phyloP scores from a whole-genome alignment of 495 filamentous ascomycete genomes.

The Penicillium cinerascens region DNA sequence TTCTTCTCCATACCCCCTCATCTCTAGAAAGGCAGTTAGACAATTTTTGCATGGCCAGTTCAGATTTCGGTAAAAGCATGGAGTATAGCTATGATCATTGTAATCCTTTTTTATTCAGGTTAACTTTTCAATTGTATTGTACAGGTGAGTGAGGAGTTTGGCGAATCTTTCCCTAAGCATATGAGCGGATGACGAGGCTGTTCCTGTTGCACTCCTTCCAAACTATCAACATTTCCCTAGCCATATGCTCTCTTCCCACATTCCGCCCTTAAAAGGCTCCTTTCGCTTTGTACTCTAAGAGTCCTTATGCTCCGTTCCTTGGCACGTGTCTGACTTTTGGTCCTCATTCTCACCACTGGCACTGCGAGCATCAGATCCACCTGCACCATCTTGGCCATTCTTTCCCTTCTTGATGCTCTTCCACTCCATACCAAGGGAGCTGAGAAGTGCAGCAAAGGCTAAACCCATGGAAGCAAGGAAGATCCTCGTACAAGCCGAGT shows the following conservation, averaged over 20 bases:
- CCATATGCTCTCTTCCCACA: not conserved
- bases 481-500: not conserved
- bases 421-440: not conserved
- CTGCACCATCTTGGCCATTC: conserved; percentile 1
- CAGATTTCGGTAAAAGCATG: not conserved
- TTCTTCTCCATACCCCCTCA: not conserved
- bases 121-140: not conserved
- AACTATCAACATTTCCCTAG: not conserved
- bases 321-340: not conserved
- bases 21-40: not conserved
- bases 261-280: not conserved
- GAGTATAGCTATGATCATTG: not conserved
- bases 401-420: conserved; percentile 5
- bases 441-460: not conserved
- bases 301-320: not conserved
- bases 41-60: not conserved
- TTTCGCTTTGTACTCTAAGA: not conserved
- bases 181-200: too few species aligned
- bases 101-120: not conserved
- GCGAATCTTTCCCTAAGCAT: not conserved
- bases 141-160: not conserved
- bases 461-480: not conserved
- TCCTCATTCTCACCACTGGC: not conserved
- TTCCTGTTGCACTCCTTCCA: not conserved
- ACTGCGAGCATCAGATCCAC: not conserved